Evolutionary conservation across 768 basidiomycete genomes (phyloP).

Genomic region (Psilocybe cubensis): DNA sequence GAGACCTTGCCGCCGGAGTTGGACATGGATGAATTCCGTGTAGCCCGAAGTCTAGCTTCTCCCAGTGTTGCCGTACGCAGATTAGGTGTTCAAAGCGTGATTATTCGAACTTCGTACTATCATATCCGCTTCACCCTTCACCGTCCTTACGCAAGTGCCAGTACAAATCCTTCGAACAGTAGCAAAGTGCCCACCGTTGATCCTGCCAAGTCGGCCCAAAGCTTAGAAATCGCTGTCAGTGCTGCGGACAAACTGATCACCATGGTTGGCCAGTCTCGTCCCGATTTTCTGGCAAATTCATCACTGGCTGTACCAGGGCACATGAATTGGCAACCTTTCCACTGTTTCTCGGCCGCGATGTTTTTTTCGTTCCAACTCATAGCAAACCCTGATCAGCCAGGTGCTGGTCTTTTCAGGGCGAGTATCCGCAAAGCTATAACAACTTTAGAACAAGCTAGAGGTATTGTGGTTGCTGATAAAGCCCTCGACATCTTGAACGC

Average conservation of each 20-base stretch:
- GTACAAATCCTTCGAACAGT: conserved; percentile 23
- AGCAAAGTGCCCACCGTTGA: conserved; percentile 35
- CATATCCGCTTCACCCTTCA: conserved; percentile 88
- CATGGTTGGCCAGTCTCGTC: conserved; percentile 74
- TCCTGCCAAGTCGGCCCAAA: conserved; percentile 52
- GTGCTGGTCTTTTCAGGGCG: conserved; percentile 74
- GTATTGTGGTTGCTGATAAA: conserved; percentile 73
- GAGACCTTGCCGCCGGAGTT: conserved; percentile 76
- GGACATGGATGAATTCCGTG: conserved; percentile 74
- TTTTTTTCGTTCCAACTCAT: conserved; percentile 92
- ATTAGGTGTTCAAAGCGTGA: conserved; percentile 79
- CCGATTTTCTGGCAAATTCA: conserved; percentile 73
- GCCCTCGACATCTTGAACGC: conserved; percentile 71
- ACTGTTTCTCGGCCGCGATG: conserved; percentile 86
- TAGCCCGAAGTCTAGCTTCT: conserved; percentile 74
- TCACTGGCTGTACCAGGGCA: conserved; percentile 78
- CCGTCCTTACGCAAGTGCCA: conserved; percentile 68
- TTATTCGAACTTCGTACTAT: conserved; percentile 75
- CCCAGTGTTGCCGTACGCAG: conserved; percentile 60
- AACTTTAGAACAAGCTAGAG: conserved; percentile 68
- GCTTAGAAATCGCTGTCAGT: conserved; percentile 73
- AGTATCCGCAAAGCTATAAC: conserved; percentile 72
- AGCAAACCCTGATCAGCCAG: conserved; percentile 78
- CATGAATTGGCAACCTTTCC: conserved; percentile 84
- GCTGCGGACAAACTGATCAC: conserved; percentile 81